Evolutionary conservation across 2,329 filamentous ascomycete genomes (phyloP).

Genomic region (Talaromyces rugulosus): DNA sequence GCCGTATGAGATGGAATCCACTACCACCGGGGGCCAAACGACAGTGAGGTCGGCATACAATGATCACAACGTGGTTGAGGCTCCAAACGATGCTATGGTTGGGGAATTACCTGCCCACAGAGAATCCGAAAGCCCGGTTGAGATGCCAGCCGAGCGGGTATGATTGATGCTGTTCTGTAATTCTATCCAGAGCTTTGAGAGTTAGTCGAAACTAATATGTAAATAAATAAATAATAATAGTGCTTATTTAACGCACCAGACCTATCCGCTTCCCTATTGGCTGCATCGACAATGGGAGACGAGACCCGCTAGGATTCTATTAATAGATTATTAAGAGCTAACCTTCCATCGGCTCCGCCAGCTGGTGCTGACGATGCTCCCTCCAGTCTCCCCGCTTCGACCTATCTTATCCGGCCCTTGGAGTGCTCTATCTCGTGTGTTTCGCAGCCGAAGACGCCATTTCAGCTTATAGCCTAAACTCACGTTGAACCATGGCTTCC

Average conservation of each 20-base stretch:
- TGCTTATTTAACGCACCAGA: background rate
- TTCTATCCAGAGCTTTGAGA: background rate
- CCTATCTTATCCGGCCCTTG: too few species aligned
- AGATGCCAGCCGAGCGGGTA: background rate
- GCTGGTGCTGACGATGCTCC: too few species aligned
- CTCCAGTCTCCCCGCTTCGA: too few species aligned
- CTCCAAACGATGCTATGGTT: background rate
- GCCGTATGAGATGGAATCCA: background rate
- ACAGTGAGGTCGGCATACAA: background rate
- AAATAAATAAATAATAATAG: background rate
- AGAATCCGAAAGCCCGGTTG: background rate
- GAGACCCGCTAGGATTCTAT: too few species aligned
- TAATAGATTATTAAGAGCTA: too few species aligned
- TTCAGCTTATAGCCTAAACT: background rate
- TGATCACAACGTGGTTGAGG: background rate
- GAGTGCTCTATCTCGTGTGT: background rate
- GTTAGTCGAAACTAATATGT: background rate
- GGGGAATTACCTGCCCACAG: background rate
- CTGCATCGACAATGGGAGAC: background rate
- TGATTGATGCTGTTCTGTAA: background rate
- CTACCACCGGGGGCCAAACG: background rate
- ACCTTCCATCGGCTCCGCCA: too few species aligned
- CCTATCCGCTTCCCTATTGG: background rate
- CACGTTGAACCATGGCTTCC: slow-evolving; percentile 6
- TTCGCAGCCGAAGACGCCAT: too few species aligned